These are phyloP conservation scores for Nemania sp. DNA, from an alignment of 2,329 filamentous ascomycete species.

Conservation along the genomic window DNA sequence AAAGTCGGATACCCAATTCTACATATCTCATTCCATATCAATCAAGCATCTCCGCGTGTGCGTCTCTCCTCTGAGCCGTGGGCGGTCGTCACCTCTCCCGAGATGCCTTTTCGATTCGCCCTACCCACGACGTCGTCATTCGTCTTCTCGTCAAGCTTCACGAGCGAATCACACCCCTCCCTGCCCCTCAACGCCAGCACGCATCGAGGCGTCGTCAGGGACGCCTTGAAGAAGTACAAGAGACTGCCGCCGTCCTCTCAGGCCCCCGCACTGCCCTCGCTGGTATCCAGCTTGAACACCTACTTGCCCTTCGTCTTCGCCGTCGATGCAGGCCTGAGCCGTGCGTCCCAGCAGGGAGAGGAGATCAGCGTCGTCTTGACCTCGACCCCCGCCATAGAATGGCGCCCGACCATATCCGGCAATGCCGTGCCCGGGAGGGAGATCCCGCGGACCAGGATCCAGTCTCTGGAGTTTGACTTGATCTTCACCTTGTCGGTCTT, in stretches of 20 bases:
- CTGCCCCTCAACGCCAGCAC: constrained; percentile 82
- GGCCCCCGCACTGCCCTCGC: constrained; percentile 68
- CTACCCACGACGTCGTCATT: constrained; percentile 90
- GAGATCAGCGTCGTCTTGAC: constrained; percentile 70
- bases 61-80: no score
- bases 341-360: constrained; percentile 57
- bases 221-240: constrained; percentile 87
- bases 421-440: constrained; percentile 67
- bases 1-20: no score
- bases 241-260: constrained; percentile 75
- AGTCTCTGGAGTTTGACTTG: constrained; percentile 80
- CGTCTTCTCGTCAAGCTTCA: constrained; percentile 77
- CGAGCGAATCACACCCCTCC: constrained; percentile 83
- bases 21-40: no score
- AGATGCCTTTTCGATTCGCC: constrained; percentile 87
- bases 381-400: constrained; percentile 69
- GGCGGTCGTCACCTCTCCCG: not conserved
- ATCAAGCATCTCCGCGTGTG: no score
- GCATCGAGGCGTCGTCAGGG: constrained; percentile 79
- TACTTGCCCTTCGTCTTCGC: constrained; percentile 87
- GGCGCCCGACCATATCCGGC: constrained; percentile 79
- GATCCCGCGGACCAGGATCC: constrained; percentile 67
- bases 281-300: constrained; percentile 70
- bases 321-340: constrained; percentile 72
- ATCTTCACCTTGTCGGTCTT: constrained; percentile 78